Evolutionary conservation across 2,329 filamentous ascomycete species (phyloP), one percentile per base, ranked within the genome.

Genomic region (Microascus cirrosus): DNA sequence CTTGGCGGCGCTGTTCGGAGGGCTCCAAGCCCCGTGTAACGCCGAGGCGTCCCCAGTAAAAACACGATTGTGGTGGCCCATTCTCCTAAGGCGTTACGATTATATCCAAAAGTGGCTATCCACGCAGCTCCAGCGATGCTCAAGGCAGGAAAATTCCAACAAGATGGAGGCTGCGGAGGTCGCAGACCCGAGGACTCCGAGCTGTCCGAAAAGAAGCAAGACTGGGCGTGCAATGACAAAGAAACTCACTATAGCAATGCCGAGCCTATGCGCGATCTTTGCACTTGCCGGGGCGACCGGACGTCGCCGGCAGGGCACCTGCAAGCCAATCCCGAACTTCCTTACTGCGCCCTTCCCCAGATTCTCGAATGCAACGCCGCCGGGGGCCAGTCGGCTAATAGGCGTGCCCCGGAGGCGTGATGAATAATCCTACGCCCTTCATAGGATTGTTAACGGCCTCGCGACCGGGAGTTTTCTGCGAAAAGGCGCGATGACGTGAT

Each of bases 1-100:
- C 71, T 74, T 74, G 60, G 71, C 71, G 20, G 63, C 66, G 61
- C 71, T 74, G 24, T 68, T 73, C 15, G 71, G 68, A n/a, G 69
- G 68, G 56, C 71, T 69, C 71, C 71, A 74, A 36, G 62, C 66
- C 50, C 71, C 71, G 39, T 62, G 62, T 51, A 68, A 55, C 24
- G 71, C 65, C 55, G 68, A 62, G 50, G 64, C 61, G 60, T 73
- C 71, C 59, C 68, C 68, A 5, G 66, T 65, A 50, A 71, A 73
- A 57, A 66, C 68, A 42, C 68, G 65, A 22, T 72, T 73, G 52
- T 73, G 71, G 56, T 73, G 71, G 5, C 65, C 64, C 65, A 70
- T 70, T 36, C 28, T 32, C 36, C 59, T 39, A 18, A 24, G 36
- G 12, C 13, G 6, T 12, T 25, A 59, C 28, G 25, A 24, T 24